Base-by-base conservation (phyloP, 805 yeast species). In the Lipomyces chichibuensis region DNA sequence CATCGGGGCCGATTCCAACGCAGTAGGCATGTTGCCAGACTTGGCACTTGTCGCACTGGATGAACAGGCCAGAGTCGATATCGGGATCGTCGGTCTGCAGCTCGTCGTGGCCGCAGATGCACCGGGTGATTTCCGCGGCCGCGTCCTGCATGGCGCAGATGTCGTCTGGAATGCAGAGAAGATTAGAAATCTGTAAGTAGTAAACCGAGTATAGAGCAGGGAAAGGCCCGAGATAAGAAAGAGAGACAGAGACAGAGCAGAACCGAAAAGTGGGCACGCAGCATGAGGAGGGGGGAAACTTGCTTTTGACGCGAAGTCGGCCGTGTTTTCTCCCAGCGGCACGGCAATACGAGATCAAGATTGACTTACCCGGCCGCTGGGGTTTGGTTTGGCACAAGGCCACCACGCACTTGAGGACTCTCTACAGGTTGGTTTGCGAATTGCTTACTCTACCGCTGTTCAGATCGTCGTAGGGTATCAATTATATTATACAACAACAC, bases 11-110 rank as follows among this genome's bases (percentile, higher is more conserved):
- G 65, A 94, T 86, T 0, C 97, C 96, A 49, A 94, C 97, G 81
- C 99, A 94, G 79, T 83, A 91, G 1, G 98, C 98, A 77, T 94
- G 99, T 78, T 94, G 99, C 99, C 99, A 94, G 7, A 89, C 97
- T 23, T 91, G 87, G 80, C 99, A 94, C 69, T 84, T 84, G 74
- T 95, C 99, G 82, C 99, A 95, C 79, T 95, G 98, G 69, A 95
- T 90, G 29, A 96, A 93, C 74, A 91, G 89, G 0, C 98, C 98
- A 73, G 94, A 95, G 78, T 92, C 97, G 67, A 91, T 96, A 65
- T 87, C 90, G 56, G 75, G 68, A 46, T 70, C 72, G 66, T 75
- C 74, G 29, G 77, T 69, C 65, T 77, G 80, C 32, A 80, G 77
- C 67, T 84, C 87, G 57, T 82, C 82, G 70, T 81, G 80, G 13